Evolutionary conservation across 306 rosid species (phyloP).

Genomic region (Fagus crenata): DNA sequence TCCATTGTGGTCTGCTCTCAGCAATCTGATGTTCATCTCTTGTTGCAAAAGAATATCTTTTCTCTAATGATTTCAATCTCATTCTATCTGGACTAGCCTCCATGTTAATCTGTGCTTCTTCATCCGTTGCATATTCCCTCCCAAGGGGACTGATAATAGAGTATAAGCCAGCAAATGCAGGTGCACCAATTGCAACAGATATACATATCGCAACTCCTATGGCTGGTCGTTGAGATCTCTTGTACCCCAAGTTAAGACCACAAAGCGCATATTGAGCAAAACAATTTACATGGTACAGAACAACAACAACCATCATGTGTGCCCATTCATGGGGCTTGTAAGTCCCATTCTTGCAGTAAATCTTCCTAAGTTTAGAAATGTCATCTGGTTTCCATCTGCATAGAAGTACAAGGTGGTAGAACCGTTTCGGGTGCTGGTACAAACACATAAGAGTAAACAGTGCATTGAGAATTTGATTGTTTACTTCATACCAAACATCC

Average conservation of each 20-base stretch:
- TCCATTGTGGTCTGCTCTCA: conserved; percentile 64
- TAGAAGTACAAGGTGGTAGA: conserved; percentile 78
- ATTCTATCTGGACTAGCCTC: conserved; percentile 35
- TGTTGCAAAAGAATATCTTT: conserved; percentile 62
- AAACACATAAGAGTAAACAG: conserved; percentile 88
- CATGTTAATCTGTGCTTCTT: conserved; percentile 56
- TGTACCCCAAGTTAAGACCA: conserved; percentile 80
- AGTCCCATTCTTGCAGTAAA: conserved; percentile 83
- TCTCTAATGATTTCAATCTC: conserved; percentile 44
- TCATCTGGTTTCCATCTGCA: conserved; percentile 73
- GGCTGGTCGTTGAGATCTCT: conserved; percentile 75
- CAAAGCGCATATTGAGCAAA: conserved; percentile 91
- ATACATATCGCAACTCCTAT: conserved; percentile 78
- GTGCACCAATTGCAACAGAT: conserved; percentile 70
- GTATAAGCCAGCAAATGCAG: conserved; percentile 80
- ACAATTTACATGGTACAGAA: conserved; percentile 79
- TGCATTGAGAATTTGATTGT: conserved; percentile 92
- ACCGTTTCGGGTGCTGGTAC: conserved; percentile 82
- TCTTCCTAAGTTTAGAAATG: conserved; percentile 58
- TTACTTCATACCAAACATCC: conserved; percentile 83
- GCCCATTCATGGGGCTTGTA: conserved; percentile 87
- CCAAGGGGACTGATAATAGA: conserved; percentile 81
- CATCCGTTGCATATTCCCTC: conserved; percentile 69
- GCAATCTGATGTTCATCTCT: conserved; percentile 41
- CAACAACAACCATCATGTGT: conserved; percentile 88